Evolutionary conservation across 106 monocot genomes (phyloP), one percentile per base, ranked within the genome.

Genomic region (Dioscorea alata): DNA sequence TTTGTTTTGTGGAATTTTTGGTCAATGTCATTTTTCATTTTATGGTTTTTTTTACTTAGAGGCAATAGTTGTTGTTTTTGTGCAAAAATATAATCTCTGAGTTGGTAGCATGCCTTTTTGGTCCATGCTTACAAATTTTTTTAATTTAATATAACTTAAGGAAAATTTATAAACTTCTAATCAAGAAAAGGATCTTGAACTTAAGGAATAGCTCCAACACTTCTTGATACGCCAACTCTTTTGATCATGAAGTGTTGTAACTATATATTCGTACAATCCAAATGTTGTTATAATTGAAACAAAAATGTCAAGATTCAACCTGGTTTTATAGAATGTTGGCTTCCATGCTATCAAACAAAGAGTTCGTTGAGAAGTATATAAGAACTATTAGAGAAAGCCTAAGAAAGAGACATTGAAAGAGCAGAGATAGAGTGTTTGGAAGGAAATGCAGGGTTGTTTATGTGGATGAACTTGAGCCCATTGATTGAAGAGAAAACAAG

Each of bases 271-370:
- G 0, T 88, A 89, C 63, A 84, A 93, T 48, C 59, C 80, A 18
- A 12, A 13, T 4, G 88, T 93, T 48, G 83, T 93, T 50, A 79
- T 74, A 1, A 77, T 86, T 4, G 92, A 88, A 1, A 79, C 86
- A 35, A 80, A 86, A 66, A 88, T 93, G 88, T 86, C 88, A 2
- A 92, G 92, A 66, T 92, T 88, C 82, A 85, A 65, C 18, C 71
- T 87, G 0, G 80, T 93, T 1, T 93, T 88, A 8, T 86, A 80
- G 61, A 57, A 73, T 86, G 81, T 53, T 89, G 23, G 85, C 83
- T 2, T 54, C 79, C 0, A 81, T 93, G 85, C 71, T 93, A 0
- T 76, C 88, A 7, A 83, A 93, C 52, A 66, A n/a, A 19, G 72
- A 72, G 33, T 93, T 93, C 76, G 78, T 81, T 0, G 63, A 52